Conservation (phyloP, 2,329 filamentous ascomycete genomes). For the Dendrostoma leiphaemia region DNA sequence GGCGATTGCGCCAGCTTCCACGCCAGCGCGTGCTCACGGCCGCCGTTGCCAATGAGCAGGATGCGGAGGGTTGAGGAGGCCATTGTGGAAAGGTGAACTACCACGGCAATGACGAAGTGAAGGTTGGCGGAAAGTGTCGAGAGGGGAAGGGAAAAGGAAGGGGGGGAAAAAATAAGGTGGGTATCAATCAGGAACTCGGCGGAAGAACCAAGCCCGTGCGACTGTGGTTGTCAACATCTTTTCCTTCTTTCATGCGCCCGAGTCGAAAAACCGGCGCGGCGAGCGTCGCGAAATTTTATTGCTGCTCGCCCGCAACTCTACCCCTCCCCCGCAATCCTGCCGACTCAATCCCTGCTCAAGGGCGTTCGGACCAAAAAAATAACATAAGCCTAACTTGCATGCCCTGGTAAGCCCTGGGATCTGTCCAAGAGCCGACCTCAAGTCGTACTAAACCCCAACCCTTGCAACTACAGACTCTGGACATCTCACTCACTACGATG, state of each 20-base stretch:
- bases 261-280: not conserved
- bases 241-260: constrained; percentile 1
- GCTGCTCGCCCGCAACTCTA: constrained; percentile 4
- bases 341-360: not conserved
- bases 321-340: constrained; percentile 18
- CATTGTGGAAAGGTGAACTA: constrained; percentile 2
- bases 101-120: too few species aligned
- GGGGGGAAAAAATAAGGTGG: not conserved
- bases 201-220: constrained; percentile 8
- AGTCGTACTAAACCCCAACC: too few species aligned
- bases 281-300: constrained; percentile 16
- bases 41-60: constrained; percentile 89
- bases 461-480: too few species aligned
- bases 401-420: too few species aligned
- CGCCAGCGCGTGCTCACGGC: constrained; percentile 88
- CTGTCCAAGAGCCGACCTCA: too few species aligned
- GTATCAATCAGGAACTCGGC: constrained; percentile 7
- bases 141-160: not conserved
- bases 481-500: too few species aligned
- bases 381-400: too few species aligned
- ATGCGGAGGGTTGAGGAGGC: constrained; percentile 53
- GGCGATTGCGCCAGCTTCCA: constrained; percentile 90
- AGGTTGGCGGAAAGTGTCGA: not conserved
- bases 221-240: constrained; percentile 15
- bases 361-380: too few species aligned